These are phyloP conservation scores for Scytalidium lignicola DNA, from an alignment of 2,329 filamentous ascomycete species.

Conservation along the genomic window DNA sequence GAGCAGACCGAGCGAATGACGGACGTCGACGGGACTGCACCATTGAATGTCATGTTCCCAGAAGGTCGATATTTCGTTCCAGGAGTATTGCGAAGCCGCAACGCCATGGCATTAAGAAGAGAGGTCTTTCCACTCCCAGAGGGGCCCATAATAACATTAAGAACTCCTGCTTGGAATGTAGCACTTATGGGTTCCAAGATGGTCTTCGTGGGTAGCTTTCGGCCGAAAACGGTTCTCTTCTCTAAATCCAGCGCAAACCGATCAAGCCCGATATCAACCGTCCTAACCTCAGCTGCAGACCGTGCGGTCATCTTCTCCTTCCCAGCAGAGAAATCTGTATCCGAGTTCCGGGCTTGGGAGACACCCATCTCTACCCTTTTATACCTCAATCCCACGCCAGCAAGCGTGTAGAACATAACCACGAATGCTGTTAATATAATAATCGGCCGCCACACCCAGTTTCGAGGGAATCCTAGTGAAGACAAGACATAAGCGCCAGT, in stretches of 20 bases:
- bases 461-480: conserved; percentile 59
- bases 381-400: conserved; percentile 58
- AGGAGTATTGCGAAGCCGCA: conserved; percentile 56
- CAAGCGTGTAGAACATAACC: conserved; percentile 55
- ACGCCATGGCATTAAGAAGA: conserved; percentile 67
- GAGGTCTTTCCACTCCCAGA: conserved; percentile 75
- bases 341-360: conserved; percentile 51
- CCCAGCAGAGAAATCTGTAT: conserved; percentile 60
- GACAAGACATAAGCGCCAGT: conserved; percentile 65
- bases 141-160: conserved; percentile 78
- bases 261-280: conserved; percentile 61
- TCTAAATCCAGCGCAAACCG: conserved; percentile 59
- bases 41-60: conserved; percentile 66
- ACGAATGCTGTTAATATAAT: conserved; percentile 57
- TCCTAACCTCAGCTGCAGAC: conserved; percentile 48
- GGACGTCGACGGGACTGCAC: conserved; percentile 58
- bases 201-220: conserved; percentile 45
- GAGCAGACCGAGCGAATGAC: conserved; percentile 69
- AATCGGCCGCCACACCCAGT: conserved; percentile 66
- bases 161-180: conserved; percentile 59
- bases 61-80: conserved; percentile 56
- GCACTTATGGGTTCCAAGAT: conserved; percentile 65
- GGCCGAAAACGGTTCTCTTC: conserved; percentile 50
- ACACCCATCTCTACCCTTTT: conserved; percentile 65
- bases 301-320: conserved; percentile 63